Conservation (phyloP, 768 basidiomycete species). For the Tephrocybe sp. region DNA sequence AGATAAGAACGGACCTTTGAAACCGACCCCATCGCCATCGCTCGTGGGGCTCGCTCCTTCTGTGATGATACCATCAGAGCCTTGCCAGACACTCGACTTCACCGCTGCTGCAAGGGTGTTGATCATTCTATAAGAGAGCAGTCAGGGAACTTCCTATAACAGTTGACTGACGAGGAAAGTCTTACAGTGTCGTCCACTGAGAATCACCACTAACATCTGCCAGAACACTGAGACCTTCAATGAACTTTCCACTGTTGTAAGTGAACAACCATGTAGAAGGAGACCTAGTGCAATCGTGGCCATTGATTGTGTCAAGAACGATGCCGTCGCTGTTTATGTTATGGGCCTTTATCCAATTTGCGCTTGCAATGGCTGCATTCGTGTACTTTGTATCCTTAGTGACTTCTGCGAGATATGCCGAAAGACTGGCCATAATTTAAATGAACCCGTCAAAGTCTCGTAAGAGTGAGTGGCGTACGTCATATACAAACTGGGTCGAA, state of each 20-base stretch:
- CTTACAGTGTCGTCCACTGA: conserved; percentile 43
- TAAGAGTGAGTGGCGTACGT: conserved; percentile 5
- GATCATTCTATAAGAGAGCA: conserved; percentile 28
- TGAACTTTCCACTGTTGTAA: conserved; percentile 54
- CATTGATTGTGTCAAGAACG: conserved; percentile 48
- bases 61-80: conserved; percentile 49
- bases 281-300: conserved; percentile 45
- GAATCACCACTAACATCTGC: conserved; percentile 39
- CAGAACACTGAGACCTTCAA: conserved; percentile 51
- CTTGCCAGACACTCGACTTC: conserved; percentile 47
- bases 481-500: conserved; percentile 12
- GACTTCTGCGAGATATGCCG: conserved; percentile 47
- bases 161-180: too few species aligned
- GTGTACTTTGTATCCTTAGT: conserved; percentile 45
- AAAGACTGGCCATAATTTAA: conserved; percentile 33
- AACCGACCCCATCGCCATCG: conserved; percentile 50
- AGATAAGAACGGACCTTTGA: conserved; percentile 40
- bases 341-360: conserved; percentile 47
- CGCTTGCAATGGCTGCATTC: conserved; percentile 44
- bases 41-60: conserved; percentile 41
- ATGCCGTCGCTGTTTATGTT: conserved; percentile 45
- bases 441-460: background rate
- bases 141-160: background rate
- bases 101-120: conserved; percentile 39
- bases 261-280: conserved; percentile 50